phyloP scores from a whole-genome alignment of 164 flowering plant species.

The Akebia trifoliata region DNA sequence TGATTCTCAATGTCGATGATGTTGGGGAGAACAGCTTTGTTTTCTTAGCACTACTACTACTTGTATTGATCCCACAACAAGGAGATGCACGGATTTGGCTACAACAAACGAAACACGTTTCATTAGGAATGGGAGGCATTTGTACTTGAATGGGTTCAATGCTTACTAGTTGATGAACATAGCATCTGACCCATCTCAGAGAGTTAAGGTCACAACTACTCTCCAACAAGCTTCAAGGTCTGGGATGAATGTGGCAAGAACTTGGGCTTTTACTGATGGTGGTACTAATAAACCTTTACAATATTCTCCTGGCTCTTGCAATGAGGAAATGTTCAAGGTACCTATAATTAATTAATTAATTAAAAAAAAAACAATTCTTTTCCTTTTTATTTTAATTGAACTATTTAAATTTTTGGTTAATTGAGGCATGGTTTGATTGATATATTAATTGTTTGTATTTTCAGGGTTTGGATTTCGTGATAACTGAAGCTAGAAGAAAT shows the following conservation, averaged over 20 bases:
- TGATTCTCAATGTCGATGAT: too few species aligned
- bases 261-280: constrained; percentile 92
- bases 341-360: not conserved
- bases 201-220: constrained; percentile 47
- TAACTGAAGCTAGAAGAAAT: constrained; percentile 67
- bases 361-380: too few species aligned
- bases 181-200: constrained; percentile 70
- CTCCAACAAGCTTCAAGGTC: constrained; percentile 56
- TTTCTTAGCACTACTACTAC: too few species aligned
- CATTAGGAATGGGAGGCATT: constrained; percentile 56
- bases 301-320: constrained; percentile 62
- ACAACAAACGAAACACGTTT: constrained; percentile 55
- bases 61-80: too few species aligned
- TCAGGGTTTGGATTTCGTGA: constrained; percentile 76
- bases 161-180: constrained; percentile 80
- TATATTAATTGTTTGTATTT: constrained; percentile 1
- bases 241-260: constrained; percentile 72
- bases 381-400: not conserved
- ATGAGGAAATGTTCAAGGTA: constrained; percentile 69
- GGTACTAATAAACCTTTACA: constrained; percentile 70
- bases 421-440: too few species aligned
- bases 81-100: constrained; percentile 51
- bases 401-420: not conserved
- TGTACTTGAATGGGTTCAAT: constrained; percentile 79
- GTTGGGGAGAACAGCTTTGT: too few species aligned